Base-by-base conservation (phyloP, 768 basidiomycete genomes). In the Kwoniella newhampshirensis region DNA sequence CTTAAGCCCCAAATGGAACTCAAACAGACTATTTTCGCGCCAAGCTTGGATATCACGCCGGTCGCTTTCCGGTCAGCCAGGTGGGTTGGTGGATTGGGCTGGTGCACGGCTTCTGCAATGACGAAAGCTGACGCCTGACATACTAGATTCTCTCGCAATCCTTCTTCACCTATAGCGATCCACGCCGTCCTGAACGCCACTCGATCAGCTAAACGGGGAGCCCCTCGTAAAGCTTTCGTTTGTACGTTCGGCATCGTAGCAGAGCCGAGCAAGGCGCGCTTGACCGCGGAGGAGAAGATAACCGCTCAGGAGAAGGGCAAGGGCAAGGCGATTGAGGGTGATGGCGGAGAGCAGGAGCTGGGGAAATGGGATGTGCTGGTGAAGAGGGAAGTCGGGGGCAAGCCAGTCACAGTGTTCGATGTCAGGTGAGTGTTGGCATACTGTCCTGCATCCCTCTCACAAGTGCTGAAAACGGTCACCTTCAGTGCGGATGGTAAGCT, bases 351-450 rank as follows among this genome's bases (percentile, higher is more conserved):
- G 39, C 50, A 70, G 54, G 57, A 53, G 61, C 27, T 94, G 87
- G 91, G 84, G 18, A 82, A 81, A 1, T 90, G 90, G 88, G 81
- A 80, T 17, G 77, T 85, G 4, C 80, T 84, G 4, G 85, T 83
- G 57, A 80, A 80, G 21, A 81, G 86, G 53, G 89, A 90, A 71
- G 80, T 92, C 3, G 84, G 86, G 25, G 87, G 87, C 58, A 85
- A 86, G 60, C 86, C 87, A 18, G 67, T 96, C 27, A 97, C 94
- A 11, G 88, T 86, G 67, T 87, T 98, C 70, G 90, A 91, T 70
- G 77, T 91, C 50, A 94, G 90, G 92, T 90, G 61, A 54, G 81
- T 67, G n/a, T n/a, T n/a, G n/a, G n/a, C n/a, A n/a, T 43, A 39
- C 21, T 23, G 23, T 30, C 11, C 23, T n/a, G n/a, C 18, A n/a